A percentile compares a stretch with the other conserved stretches of the same genome.
Conservation (phyloP, 805 yeast species). For the Yarrowia phangngaensis region DNA sequence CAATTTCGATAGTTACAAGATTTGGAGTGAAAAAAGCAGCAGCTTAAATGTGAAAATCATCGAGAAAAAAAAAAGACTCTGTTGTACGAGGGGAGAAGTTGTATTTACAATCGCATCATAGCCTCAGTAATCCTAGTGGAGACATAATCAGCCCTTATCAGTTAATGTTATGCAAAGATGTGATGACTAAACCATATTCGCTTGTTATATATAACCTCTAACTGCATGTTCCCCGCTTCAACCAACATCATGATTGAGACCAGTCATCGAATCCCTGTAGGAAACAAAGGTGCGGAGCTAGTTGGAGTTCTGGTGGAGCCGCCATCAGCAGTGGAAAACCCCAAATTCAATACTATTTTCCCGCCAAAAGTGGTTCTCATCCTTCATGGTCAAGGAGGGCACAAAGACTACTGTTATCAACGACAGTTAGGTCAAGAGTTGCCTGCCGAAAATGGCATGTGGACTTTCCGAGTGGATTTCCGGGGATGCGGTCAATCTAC, state of each 20-base stretch:
- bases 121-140: too few relatives aligned
- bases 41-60: too few relatives aligned
- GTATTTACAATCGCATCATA: too few relatives aligned
- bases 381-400: slow-evolving; percentile 84
- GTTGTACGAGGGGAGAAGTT: too few relatives aligned
- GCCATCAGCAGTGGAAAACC: slow-evolving; percentile 14
- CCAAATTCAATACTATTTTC: slow-evolving; percentile 11
- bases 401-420: slow-evolving; percentile 74
- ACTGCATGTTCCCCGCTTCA: too few relatives aligned
- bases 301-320: slow-evolving; percentile 3
- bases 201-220: too few relatives aligned
- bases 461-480: slow-evolving; percentile 74
- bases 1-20: too few relatives aligned
- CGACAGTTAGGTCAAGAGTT: slow-evolving; percentile 56
- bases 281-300: slow-evolving; percentile 2
- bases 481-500: slow-evolving; percentile 80
- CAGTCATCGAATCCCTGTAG: slow-evolving; percentile 8
- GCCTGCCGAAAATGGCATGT: slow-evolving; percentile 57
- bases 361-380: slow-evolving; percentile 49
- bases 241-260: background rate
- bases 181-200: too few relatives aligned
- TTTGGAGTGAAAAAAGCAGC: too few relatives aligned
- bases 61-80: too few relatives aligned
- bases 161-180: too few relatives aligned
- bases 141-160: too few relatives aligned